phyloP scores from a whole-genome alignment of 2,329 filamentous ascomycete species.

The Hansfordia pulvinata region DNA sequence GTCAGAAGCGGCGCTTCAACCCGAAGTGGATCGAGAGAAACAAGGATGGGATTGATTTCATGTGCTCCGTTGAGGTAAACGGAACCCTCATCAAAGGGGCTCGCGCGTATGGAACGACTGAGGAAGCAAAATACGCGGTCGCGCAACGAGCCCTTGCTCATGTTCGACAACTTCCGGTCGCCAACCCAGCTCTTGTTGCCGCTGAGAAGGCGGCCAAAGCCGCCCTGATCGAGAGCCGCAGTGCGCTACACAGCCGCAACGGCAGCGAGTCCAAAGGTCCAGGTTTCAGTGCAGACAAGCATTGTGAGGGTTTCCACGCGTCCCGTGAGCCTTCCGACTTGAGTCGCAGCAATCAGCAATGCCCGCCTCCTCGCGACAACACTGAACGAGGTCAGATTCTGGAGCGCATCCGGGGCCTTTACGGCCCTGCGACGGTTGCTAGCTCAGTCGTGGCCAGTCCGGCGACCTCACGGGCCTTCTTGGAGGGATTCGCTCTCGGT shows the following conservation, averaged over 20 bases:
- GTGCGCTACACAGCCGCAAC: too few species aligned
- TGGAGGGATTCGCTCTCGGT: conserved; percentile 13
- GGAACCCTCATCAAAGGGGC: conserved; percentile 5
- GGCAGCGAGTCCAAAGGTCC: too few species aligned
- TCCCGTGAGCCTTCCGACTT: too few species aligned
- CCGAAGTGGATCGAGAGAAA: conserved; percentile 10
- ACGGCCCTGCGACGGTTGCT: conserved; percentile 6
- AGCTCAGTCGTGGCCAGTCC: conserved; percentile 9
- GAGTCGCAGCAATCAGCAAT: too few species aligned
- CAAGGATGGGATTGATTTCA: conserved; percentile 4
- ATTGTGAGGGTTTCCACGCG: too few species aligned
- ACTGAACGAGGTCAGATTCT: conserved; percentile 6
- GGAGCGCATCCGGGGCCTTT: conserved; percentile 7
- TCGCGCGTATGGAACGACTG: conserved; percentile 3
- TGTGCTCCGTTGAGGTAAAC: conserved; percentile 10
- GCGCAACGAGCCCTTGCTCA: conserved; percentile 4
- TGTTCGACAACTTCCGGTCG: conserved; percentile 2
- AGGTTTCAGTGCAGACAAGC: too few species aligned
- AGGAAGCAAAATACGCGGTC: conserved; percentile 10
- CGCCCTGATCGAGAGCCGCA: too few species aligned
- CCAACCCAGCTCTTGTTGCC: conserved; percentile 1
- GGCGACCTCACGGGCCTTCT: conserved; percentile 11
- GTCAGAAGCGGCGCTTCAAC: conserved; percentile 15
- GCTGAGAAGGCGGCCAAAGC: conserved; percentile 2
- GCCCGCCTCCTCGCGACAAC: too few species aligned